Evolutionary conservation across 2,329 filamentous ascomycete species (phyloP).

Genomic region (Cercospora brassicicola): DNA sequence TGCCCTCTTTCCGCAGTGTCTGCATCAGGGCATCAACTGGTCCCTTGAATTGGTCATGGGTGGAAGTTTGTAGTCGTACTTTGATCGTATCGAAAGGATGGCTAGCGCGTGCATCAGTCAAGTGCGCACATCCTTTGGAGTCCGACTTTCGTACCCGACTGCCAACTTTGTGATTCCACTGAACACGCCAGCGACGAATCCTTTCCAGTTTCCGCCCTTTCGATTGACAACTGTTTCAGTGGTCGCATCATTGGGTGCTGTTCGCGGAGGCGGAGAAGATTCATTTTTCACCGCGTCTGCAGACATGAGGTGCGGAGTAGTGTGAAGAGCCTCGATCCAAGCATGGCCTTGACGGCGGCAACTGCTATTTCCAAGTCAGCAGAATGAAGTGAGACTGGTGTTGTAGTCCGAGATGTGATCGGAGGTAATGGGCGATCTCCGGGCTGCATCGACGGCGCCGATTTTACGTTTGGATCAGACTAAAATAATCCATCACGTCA

Average conservation of each 20-base stretch:
- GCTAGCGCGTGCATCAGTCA: constrained; percentile 44
- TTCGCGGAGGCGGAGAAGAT: constrained; percentile 21
- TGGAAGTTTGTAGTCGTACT: constrained; percentile 87
- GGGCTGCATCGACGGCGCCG: neutral
- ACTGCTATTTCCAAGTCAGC: neutral
- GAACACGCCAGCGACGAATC: constrained; percentile 96
- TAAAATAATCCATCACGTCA: neutral
- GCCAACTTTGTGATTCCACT: constrained; percentile 87
- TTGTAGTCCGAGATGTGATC: constrained; percentile 1
- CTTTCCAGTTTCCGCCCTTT: constrained; percentile 68
- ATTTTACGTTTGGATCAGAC: constrained; percentile 8
- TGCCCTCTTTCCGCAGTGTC: constrained; percentile 81
- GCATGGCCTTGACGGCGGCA: constrained; percentile 7
- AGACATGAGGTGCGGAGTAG: constrained; percentile 20
- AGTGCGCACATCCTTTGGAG: neutral
- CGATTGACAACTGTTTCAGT: constrained; percentile 19
- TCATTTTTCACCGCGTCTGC: constrained; percentile 30
- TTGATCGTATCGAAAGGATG: constrained; percentile 93
- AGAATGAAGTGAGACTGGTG: neutral
- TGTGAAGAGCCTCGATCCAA: neutral
- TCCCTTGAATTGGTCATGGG: constrained; percentile 74
- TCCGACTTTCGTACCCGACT: constrained; percentile 53
- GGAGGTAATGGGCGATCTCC: constrained; percentile 1
- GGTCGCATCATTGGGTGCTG: constrained; percentile 13
- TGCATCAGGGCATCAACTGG: constrained; percentile 82